Conservation (phyloP, 805 yeast species). For the Yueomyces sp. region DNA sequence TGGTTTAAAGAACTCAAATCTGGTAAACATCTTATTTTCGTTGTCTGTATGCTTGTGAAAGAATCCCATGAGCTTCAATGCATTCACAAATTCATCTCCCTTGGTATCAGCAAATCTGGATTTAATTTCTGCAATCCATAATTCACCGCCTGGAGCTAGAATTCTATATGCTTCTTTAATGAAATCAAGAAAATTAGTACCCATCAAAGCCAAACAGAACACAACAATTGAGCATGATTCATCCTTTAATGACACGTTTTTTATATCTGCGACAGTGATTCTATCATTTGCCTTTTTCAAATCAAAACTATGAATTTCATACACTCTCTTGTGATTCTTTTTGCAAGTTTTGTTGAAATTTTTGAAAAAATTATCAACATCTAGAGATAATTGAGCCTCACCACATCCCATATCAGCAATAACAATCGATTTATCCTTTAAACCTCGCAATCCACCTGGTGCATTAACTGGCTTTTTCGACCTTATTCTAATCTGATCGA, state of each 20-base stretch:
- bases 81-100: conserved; percentile 71
- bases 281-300: conserved; percentile 76
- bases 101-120: conserved; percentile 70
- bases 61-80: conserved; percentile 67
- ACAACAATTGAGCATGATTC: conserved; percentile 76
- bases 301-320: conserved; percentile 80
- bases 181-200: conserved; percentile 89
- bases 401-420: conserved; percentile 99
- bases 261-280: conserved; percentile 94
- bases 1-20: conserved; percentile 90
- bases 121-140: conserved; percentile 97
- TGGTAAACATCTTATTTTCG: conserved; percentile 81
- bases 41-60: conserved; percentile 82
- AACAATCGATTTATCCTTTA: conserved; percentile 42
- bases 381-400: conserved; percentile 76
- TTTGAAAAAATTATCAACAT: conserved; percentile 40
- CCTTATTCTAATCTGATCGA: conserved; percentile 49
- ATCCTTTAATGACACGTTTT: conserved; percentile 73
- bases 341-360: conserved; percentile 18
- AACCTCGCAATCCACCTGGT: conserved; percentile 90
- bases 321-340: conserved; percentile 32
- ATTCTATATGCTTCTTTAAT: conserved; percentile 81
- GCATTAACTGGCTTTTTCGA: conserved; percentile 65
- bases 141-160: conserved; percentile 79
- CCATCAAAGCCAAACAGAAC: conserved; percentile 92